Evolutionary conservation across 2,329 filamentous ascomycete genomes (phyloP), one percentile per base, ranked within the genome.

Genomic region (Fusarium sp.): DNA sequence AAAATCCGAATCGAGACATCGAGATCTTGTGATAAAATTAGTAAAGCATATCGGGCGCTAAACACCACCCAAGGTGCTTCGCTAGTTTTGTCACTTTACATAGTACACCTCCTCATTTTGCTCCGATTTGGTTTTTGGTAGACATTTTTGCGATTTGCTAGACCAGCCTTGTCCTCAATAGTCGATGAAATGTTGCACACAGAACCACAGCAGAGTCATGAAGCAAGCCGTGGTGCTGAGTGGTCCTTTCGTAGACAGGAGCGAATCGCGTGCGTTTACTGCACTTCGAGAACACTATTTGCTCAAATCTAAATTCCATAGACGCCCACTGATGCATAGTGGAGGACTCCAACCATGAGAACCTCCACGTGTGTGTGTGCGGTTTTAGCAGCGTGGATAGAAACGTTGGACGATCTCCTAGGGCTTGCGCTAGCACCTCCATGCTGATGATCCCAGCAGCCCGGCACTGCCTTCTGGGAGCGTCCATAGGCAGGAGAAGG

Each of bases 301-400:
- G 37, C 49, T 36, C 31, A 32, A 15, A 55, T 51, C 44, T 47
- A 32, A 45, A 42, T 37, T 37, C 35, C 56, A 37, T 44, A 21
- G 38, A 39, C 27, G 27, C 17, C 27, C 19, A 43, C 21, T 43
- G 35, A 59, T n/a, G n/a, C n/a, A n/a, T 57, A 61, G 31, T 33
- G 31, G 31, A 33, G 48, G 47, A 57, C 27, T 53, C 23, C 9
- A 44, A 35, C 42, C 35, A 36, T 46, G 45, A 53, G 53, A 36
- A 45, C 49, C 61, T 62, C 61, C 52, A 65, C 52, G 48, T 62
- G 52, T 52, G 48, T 62, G 52, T 48, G 35, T 49, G 61, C 13
- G 13, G 13, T 33, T 50, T 35, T 49, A 65, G 48, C 38, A 61
- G 55, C 57, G 51, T 65, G 61, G 61, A 54, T 45, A 57, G 38